Conservation (phyloP, 345 rosid genomes). For the Gynandropsis gynandra region DNA sequence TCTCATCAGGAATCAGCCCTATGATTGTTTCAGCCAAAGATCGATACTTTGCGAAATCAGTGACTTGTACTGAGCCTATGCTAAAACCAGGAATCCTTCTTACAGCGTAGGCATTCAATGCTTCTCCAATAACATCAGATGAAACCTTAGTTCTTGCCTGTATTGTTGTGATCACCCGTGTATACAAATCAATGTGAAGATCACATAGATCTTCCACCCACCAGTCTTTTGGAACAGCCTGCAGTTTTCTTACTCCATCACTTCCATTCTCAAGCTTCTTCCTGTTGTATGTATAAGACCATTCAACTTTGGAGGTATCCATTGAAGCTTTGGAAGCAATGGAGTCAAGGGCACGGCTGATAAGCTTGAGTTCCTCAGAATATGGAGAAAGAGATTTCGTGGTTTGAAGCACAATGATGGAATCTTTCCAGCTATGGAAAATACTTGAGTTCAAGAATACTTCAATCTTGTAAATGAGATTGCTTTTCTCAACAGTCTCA, state of each 20-base stretch:
- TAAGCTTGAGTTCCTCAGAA: constrained; percentile 4
- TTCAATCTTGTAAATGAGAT: constrained; percentile 46
- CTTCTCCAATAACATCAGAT: constrained; percentile 36
- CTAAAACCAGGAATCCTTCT: constrained; percentile 54
- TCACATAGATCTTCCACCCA: constrained; percentile 55
- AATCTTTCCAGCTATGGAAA: constrained; percentile 50
- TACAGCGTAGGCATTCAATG: constrained; percentile 34
- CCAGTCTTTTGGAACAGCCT: constrained; percentile 44
- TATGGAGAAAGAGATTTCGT: constrained; percentile 26
- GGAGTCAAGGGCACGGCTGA: constrained; percentile 32
- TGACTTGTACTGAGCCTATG: constrained; percentile 38
- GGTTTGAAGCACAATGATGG: constrained; percentile 37
- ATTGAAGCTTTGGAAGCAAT: constrained; percentile 41
- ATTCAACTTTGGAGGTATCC: constrained; percentile 35
- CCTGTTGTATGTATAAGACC: constrained; percentile 48
- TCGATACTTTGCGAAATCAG: constrained; percentile 34
- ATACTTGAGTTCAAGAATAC: constrained; percentile 46
- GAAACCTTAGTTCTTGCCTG: constrained; percentile 27
- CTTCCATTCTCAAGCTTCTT: constrained; percentile 35
- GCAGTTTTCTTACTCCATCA: constrained; percentile 27
- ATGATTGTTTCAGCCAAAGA: constrained; percentile 43
- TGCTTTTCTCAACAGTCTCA: constrained; percentile 47
- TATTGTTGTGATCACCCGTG: constrained; percentile 34
- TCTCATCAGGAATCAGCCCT: constrained; percentile 46
- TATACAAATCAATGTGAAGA: constrained; percentile 38